phyloP scores from a whole-genome alignment of 352 stramenopile species.

The Phytophthora vignae region DNA sequence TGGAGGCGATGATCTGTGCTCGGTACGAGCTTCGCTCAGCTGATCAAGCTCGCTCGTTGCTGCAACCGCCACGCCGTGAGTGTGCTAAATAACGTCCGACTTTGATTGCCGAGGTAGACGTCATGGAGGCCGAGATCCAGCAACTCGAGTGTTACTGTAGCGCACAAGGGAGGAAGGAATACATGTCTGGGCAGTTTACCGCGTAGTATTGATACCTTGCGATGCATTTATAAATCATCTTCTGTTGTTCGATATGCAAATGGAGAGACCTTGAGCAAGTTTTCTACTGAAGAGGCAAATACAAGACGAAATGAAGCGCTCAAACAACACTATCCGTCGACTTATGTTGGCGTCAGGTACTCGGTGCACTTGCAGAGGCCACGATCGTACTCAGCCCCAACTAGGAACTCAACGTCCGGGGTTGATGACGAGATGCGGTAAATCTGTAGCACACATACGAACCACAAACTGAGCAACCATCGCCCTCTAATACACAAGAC shows the following conservation, averaged over 20 bases:
- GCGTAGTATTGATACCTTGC: too few relatives aligned
- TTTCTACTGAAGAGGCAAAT: background rate
- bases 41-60: background rate
- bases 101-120: too few relatives aligned
- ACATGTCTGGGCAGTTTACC: too few relatives aligned
- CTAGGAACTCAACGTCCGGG: slow-evolving; percentile 84
- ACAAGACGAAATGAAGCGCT: background rate
- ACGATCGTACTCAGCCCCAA: slow-evolving; percentile 87
- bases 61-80: background rate
- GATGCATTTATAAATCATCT: background rate
- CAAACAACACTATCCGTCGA: background rate
- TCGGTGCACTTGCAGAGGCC: slow-evolving; percentile 85
- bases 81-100: too few relatives aligned
- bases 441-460: slow-evolving; percentile 47
- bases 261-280: background rate
- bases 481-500: background rate
- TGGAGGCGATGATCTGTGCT: background rate
- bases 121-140: too few relatives aligned
- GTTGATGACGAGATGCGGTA: slow-evolving; percentile 84
- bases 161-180: too few relatives aligned
- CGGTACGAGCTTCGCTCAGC: background rate
- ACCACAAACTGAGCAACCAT: background rate
- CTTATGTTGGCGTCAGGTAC: slow-evolving; percentile 68
- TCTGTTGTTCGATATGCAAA: background rate
- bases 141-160: too few relatives aligned